These are phyloP conservation scores for Jimgerdemannia lactiflua DNA, from an alignment of 192 early-diverging fungal species.

Conservation along the genomic window DNA sequence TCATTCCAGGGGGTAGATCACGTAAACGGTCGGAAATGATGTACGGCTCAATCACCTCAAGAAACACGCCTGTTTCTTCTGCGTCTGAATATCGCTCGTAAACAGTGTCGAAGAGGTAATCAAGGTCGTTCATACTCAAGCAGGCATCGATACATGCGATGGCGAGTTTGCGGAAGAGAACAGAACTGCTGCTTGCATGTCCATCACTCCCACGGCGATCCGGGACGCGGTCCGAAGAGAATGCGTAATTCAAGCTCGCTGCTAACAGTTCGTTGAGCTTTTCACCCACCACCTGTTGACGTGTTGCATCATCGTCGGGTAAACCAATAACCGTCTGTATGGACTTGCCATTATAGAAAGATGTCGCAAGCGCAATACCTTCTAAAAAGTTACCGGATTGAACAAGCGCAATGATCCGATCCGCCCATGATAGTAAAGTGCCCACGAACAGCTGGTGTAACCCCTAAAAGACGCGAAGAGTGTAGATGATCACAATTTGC, in stretches of 20 bases:
- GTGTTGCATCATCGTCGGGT: conserved; percentile 48
- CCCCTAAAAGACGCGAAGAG: conserved; percentile 28
- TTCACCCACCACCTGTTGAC: conserved; percentile 50
- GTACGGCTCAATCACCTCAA: conserved; percentile 48
- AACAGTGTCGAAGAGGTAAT: conserved; percentile 49
- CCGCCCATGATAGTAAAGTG: conserved; percentile 54
- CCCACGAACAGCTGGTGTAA: conserved; percentile 51
- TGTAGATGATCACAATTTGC: neutral
- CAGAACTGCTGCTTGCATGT: conserved; percentile 32
- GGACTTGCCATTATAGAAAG: conserved; percentile 54
- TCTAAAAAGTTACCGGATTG: conserved; percentile 56
- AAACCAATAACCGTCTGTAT: conserved; percentile 58
- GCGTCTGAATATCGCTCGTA: conserved; percentile 54
- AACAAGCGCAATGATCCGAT: conserved; percentile 52
- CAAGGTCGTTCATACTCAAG: conserved; percentile 47
- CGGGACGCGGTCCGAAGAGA: conserved; percentile 43
- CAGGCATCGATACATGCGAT: conserved; percentile 51
- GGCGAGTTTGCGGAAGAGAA: conserved; percentile 45
- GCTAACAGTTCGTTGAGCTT: conserved; percentile 51
- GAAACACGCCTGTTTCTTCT: conserved; percentile 42
- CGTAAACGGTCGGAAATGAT: conserved; percentile 49
- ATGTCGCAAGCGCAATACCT: conserved; percentile 51
- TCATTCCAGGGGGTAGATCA: conserved; percentile 54
- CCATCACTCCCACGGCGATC: conserved; percentile 37
- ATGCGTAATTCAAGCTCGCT: conserved; percentile 51